Conservation (phyloP, 176 grass and related monocot genomes). For the Avena atlantica region DNA sequence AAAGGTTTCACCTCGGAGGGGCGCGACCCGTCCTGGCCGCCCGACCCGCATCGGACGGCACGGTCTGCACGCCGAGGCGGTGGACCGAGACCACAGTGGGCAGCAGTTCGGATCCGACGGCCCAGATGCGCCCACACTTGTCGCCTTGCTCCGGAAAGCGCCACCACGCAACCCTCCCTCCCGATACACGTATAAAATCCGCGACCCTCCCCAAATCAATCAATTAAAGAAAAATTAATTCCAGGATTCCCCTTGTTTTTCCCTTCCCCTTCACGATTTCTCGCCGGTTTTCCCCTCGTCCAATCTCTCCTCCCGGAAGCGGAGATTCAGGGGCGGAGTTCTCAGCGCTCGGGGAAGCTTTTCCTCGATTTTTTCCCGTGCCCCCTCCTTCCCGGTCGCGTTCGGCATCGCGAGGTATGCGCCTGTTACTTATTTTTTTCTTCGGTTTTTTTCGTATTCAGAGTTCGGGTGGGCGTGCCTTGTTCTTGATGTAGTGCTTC, state of each 20-base stretch:
- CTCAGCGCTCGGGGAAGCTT: neutral
- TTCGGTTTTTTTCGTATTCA: neutral
- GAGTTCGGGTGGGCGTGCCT: neutral
- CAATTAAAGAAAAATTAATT: conserved; percentile 28
- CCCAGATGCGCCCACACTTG: conserved; percentile 23
- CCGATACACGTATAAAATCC: conserved; percentile 28
- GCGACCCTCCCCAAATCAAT: neutral
- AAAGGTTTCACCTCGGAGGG: neutral
- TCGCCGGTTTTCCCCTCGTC: conserved; percentile 38
- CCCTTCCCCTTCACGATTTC: conserved; percentile 31
- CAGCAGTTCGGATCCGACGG: conserved; percentile 37
- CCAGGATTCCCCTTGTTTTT: neutral
- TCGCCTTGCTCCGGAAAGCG: neutral
- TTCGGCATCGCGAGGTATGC: conserved; percentile 40
- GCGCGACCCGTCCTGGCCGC: neutral
- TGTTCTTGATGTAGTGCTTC: neutral
- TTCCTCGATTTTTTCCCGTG: neutral
- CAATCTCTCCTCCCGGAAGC: conserved; percentile 18
- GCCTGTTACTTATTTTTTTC: neutral
- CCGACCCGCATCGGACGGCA: neutral
- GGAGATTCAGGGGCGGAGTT: neutral
- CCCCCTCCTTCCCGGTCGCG: neutral
- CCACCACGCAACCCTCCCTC: conserved; percentile 11
- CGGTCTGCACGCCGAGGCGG: neutral
- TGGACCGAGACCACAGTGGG: neutral